Conservation (phyloP, 2,329 filamentous ascomycete genomes). For the Laburnicola sp. region DNA sequence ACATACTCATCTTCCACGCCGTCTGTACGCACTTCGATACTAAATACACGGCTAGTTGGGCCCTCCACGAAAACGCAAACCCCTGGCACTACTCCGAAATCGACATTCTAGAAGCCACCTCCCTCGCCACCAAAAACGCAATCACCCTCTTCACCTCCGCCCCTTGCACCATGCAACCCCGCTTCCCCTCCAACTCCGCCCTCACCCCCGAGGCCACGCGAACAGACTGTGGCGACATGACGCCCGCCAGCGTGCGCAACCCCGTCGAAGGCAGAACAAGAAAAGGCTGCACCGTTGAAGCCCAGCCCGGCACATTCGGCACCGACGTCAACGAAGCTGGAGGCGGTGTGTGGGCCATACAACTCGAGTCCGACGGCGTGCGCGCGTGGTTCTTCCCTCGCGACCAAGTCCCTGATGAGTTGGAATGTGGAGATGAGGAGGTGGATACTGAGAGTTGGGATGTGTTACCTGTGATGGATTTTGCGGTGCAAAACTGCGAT, state of each 20-base stretch:
- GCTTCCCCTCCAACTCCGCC: not conserved
- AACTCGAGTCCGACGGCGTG: conserved; percentile 52
- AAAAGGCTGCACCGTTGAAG: conserved; percentile 19
- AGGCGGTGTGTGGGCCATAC: conserved; percentile 56
- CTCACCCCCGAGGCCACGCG: not conserved
- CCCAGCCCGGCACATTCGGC: conserved; percentile 20
- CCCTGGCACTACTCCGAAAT: conserved; percentile 44
- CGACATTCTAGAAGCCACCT: conserved; percentile 51
- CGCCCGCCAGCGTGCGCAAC: not conserved
- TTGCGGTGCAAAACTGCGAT: conserved; percentile 38
- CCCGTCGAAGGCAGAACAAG: not conserved
- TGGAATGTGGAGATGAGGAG: too few relatives aligned
- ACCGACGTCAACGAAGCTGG: conserved; percentile 42
- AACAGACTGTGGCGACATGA: not conserved
- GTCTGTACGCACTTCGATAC: too few relatives aligned
- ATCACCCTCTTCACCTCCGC: conserved; percentile 24
- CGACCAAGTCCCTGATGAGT: conserved; percentile 50
- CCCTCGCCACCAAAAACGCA: conserved; percentile 20
- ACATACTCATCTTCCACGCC: too few relatives aligned
- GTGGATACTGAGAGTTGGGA: too few relatives aligned
- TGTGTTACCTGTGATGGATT: conserved; percentile 42
- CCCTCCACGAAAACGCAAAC: conserved; percentile 40
- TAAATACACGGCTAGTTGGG: not conserved
- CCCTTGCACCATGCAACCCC: conserved; percentile 9
- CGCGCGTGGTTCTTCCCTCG: conserved; percentile 58